Percentiles rank a stretch among this genome's conserved stretches.
Conservation (phyloP, 257 asterid species). For the Lantana camara region DNA sequence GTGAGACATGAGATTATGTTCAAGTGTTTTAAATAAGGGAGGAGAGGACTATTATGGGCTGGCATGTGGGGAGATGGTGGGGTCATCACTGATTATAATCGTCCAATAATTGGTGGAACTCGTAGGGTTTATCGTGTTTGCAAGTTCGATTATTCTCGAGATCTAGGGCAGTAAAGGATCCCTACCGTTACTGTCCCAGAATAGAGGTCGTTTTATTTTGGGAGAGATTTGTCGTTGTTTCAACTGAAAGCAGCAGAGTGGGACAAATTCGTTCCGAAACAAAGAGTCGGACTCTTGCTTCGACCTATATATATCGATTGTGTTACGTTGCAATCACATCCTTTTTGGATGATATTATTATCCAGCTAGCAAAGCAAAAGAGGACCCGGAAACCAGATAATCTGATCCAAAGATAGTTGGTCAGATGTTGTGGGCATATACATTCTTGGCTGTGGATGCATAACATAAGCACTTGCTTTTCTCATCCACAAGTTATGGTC, state of each 20-base stretch:
- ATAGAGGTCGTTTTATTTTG: no score
- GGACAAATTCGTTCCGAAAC: not conserved
- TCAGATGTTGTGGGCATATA: constrained; percentile 27
- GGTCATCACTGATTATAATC: constrained; percentile 33
- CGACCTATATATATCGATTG: not conserved
- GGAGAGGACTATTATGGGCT: constrained; percentile 19
- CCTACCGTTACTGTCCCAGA: no score
- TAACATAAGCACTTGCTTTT: not conserved
- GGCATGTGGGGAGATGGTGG: constrained; percentile 50
- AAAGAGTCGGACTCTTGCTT: not conserved
- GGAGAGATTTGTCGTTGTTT: no score
- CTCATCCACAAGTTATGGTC: constrained; percentile 35
- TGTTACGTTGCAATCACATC: no score
- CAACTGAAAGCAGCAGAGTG: no score
- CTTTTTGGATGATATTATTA: constrained; percentile 39
- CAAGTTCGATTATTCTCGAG: no score
- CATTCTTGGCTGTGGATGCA: constrained; percentile 38
- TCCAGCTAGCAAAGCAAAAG: constrained; percentile 39
- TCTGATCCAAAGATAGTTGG: constrained; percentile 39
- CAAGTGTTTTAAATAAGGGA: constrained; percentile 35
- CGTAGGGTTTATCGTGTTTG: not conserved
- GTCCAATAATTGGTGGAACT: constrained; percentile 40
- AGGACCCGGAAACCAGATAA: constrained; percentile 2
- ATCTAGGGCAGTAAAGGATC: no score
- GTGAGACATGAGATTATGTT: constrained; percentile 14